Conservation (phyloP, 345 rosid species). For the Xanthoceras sorbifolium region DNA sequence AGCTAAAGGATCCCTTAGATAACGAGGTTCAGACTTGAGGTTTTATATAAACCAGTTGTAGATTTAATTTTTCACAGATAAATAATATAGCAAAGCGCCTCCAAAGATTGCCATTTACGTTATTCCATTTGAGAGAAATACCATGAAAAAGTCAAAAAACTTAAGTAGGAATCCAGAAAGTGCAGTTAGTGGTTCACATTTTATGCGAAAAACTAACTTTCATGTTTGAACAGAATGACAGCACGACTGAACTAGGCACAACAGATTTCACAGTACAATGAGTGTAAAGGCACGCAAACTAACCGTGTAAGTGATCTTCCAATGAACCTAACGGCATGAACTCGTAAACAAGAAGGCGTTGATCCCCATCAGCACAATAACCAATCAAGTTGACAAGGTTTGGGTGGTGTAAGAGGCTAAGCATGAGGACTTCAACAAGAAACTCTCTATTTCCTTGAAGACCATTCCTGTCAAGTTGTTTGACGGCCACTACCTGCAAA, state of each 20-base stretch:
- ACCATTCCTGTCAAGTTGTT: slow-evolving; percentile 91
- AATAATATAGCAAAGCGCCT: not conserved
- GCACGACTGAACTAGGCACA: not conserved
- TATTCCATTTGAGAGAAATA: not conserved
- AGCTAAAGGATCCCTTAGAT: not conserved
- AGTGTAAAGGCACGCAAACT: slow-evolving; percentile 22
- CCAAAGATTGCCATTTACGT: not conserved
- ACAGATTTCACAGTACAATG: not conserved
- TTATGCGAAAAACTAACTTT: not conserved
- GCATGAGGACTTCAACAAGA: slow-evolving; percentile 97
- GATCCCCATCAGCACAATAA: slow-evolving; percentile 98
- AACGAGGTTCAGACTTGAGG: not conserved
- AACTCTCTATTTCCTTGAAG: slow-evolving; percentile 98
- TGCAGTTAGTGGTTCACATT: not conserved
- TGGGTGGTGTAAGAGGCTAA: slow-evolving; percentile 91
- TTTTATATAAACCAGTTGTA: not conserved
- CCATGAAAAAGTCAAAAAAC: not conserved
- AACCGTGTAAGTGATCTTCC: slow-evolving; percentile 99
- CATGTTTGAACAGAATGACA: slow-evolving; percentile 1
- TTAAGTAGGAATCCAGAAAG: not conserved
- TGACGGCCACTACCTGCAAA: slow-evolving; percentile 90
- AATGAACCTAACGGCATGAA: slow-evolving; percentile 92
- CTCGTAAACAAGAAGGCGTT: slow-evolving; percentile 94
- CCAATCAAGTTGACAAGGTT: slow-evolving; percentile 96
- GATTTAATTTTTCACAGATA: not conserved